Evolutionary conservation across 306 rosid species (phyloP), one percentile per base, ranked within the genome.

Genomic region (Citrullus mucosospermus): DNA sequence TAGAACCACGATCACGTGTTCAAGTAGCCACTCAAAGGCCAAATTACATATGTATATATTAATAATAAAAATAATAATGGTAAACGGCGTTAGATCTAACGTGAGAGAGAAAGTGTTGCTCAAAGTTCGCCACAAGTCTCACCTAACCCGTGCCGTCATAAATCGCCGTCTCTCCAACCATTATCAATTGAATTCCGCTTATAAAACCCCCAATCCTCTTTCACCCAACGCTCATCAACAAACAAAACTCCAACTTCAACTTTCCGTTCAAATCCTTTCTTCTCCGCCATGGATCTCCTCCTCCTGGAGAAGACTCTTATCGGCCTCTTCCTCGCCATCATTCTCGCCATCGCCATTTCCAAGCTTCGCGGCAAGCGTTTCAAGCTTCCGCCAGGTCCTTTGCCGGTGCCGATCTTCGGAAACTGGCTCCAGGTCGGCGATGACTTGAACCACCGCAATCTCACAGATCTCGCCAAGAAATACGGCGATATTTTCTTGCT

Each of bases 351-450:
- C 41, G 15, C 18, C 8, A 59, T 91, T 14, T 91, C 98, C 8
- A 93, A 84, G 30, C 80, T 90, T 53, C 90, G 93, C 0, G 97
- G 98, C 16, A 86, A 83, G 80, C 81, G 87, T 0, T 91, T 93
- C 83, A 93, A 90, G 77, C 91, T 93, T n/a, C 98, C 97, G 0
- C 98, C 98, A 0, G 98, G 98, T 0, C 97, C 98, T 0, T 48
- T 91, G 0, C 93, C 98, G 0, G 92, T 91, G 0, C 98, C 98
- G 0, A 43, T 93, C 6, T 91, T 93, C 82, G 98, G 97, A 0
- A 93, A 93, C 82, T 93, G 98, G 98, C 93, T 93, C 28, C 98
- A 93, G 22, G 98, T 93, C 72, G 98, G 98, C 2, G 98, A 93
- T 10, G 97, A 93, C 78, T 86, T 93, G 80, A 93, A 93, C 84